Conservation (phyloP, 2,329 filamentous ascomycete genomes). For the Ophiostoma himal-ulmi region DNA sequence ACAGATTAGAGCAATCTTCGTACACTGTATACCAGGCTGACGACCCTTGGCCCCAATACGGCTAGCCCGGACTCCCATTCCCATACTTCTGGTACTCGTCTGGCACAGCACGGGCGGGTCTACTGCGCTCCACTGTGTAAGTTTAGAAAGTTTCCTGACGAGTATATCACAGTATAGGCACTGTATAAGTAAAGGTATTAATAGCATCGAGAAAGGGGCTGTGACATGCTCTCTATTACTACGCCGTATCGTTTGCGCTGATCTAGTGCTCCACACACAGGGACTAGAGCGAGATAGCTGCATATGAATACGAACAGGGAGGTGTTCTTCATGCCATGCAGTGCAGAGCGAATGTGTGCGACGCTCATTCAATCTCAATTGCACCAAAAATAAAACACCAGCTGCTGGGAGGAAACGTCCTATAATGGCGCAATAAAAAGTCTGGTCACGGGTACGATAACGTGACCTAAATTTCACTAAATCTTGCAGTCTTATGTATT, state of each 20-base stretch:
- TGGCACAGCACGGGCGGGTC: neutral
- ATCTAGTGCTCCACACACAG: constrained; percentile 9
- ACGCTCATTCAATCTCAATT: neutral
- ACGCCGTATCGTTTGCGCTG: neutral
- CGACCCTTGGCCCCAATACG: neutral
- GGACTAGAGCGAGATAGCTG: neutral
- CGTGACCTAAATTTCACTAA: no score
- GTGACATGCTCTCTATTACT: neutral
- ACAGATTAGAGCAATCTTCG: neutral
- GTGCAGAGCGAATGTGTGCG: neutral
- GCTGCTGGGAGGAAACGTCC: no score
- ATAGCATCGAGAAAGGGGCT: constrained; percentile 7
- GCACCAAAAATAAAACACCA: no score
- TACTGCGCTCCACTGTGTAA: neutral
- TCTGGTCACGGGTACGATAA: no score
- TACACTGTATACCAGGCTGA: neutral
- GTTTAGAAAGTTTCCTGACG: neutral
- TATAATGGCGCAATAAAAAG: no score
- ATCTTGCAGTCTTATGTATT: no score
- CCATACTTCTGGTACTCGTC: neutral
- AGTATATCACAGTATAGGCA: neutral
- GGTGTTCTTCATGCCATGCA: constrained; percentile 1
- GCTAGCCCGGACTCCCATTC: neutral
- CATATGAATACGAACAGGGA: constrained; percentile 8
- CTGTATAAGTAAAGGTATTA: neutral